Base-by-base conservation (phyloP, 2,329 filamentous ascomycete species). In the Chaetomiaceae sp. region DNA sequence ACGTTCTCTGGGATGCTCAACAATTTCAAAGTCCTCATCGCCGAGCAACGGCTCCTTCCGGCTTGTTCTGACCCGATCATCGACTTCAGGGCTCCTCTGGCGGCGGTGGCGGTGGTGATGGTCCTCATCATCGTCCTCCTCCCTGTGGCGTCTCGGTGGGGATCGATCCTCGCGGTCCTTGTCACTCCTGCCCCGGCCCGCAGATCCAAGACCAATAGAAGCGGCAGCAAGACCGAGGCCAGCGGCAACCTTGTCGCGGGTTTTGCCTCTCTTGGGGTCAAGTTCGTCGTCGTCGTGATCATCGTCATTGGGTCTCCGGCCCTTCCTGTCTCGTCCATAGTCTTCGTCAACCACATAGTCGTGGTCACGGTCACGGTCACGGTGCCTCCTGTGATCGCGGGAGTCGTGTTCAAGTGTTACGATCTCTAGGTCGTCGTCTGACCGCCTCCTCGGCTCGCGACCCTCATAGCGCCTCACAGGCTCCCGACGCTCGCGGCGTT, bases 191-290 rank as follows among this genome's bases (percentile, higher is more conserved):
- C 30, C 30, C 5, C 30, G 30, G 12, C 7, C 30, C 30, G 63
- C 60, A 4, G 68, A 63, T 1, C 62, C 62, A 10, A 77, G 66
- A 30, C 73, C 75, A 16, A 78, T 68, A 3, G 76, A 71, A 3
- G 73, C 72, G 5, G 75, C 75, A 25, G 73, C 74, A 16, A 74
- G 69, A 27, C 75, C 71, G 4, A 79, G 64, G 1, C 76, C 76
- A 6, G 71, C 65, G 8, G 68, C 66, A 20, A 77, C 64, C 55
- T 75, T 78, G 41, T 79, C 76, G 33, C 73, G 71, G 30, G 73
- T 61, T 44, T 71, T 71, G 40, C 69, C 68, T 19, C 67, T 70
- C 37, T 70, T 69, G 49, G 67, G 63, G 14, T 66, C 67, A 9
- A 62, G 62, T 3, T 68, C 68, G n/a, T 70, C 66, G 5, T 72